Evolutionary conservation across 768 basidiomycete species (phyloP).

Genomic region (Termitomyces sp.): DNA sequence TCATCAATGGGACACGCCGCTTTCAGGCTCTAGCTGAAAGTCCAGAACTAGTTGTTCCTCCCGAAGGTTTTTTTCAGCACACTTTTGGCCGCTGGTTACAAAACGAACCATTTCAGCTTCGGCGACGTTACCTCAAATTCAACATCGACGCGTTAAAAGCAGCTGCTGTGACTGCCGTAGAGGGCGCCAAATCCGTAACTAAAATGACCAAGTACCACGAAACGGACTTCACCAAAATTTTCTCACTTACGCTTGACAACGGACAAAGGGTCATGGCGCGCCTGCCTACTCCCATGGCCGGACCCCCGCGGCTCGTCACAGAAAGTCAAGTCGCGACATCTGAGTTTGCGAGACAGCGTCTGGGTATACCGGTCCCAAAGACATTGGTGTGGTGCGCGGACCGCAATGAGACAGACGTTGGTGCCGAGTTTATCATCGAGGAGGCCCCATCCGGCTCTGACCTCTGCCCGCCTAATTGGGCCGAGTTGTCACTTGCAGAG

Average conservation of each 20-base stretch:
- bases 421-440: conserved; percentile 4
- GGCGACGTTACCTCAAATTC: background rate
- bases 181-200: background rate
- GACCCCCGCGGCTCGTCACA: background rate
- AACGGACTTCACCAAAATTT: background rate
- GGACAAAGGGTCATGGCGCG: conserved; percentile 1
- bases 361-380: background rate
- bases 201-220: background rate
- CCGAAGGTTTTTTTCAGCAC: background rate
- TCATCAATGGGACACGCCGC: background rate
- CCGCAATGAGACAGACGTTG: background rate
- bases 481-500: background rate
- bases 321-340: conserved; percentile 5
- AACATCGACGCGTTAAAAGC: background rate
- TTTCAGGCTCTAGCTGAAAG: too few relatives aligned
- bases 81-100: background rate
- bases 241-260: background rate
- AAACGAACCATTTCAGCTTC: background rate
- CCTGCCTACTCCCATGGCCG: background rate
- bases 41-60: background rate
- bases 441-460: background rate
- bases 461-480: background rate
- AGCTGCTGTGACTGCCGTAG: background rate
- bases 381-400: background rate
- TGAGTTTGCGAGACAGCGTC: background rate